Evolutionary conservation across 768 basidiomycete species (phyloP).

Genomic region (Pulveroboletus sp.): DNA sequence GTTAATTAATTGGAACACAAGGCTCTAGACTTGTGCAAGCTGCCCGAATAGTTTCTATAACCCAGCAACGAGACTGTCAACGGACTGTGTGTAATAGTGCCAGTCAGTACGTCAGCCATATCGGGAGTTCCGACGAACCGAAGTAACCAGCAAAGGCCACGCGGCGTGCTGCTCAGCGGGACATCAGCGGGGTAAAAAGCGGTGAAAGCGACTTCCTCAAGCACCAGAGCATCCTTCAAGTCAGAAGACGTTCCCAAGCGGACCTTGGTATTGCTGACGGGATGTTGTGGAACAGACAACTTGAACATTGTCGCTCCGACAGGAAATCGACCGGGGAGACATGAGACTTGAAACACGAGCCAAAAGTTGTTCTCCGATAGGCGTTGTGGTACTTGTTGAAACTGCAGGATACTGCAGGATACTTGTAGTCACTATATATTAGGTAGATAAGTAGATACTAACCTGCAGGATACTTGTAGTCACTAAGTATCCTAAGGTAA

Average conservation of each 20-base stretch:
- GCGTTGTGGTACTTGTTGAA: too few species aligned
- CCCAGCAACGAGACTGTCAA: slow-evolving; percentile 43
- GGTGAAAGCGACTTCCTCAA: slow-evolving; percentile 63
- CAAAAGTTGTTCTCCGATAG: too few species aligned
- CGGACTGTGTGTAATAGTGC: slow-evolving; percentile 28
- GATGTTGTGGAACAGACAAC: slow-evolving; percentile 37
- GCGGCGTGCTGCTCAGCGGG: slow-evolving; percentile 21
- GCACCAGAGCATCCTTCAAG: slow-evolving; percentile 40
- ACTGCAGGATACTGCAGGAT: too few species aligned
- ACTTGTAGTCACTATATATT: too few species aligned
- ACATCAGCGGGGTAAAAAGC: slow-evolving; percentile 59
- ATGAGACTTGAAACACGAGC: slow-evolving; percentile 22
- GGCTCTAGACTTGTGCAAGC: slow-evolving; percentile 1
- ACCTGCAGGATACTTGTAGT: too few species aligned
- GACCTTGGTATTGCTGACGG: slow-evolving; percentile 41
- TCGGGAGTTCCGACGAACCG: slow-evolving; percentile 36
- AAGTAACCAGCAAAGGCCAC: slow-evolving; percentile 53
- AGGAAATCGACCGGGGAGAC: slow-evolving; percentile 44
- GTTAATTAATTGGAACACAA: not conserved
- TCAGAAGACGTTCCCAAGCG: slow-evolving; percentile 20
- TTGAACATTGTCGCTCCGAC: slow-evolving; percentile 59
- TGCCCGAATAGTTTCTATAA: slow-evolving; percentile 47
- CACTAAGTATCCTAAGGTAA: too few species aligned
- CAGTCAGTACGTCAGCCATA: slow-evolving; percentile 1
- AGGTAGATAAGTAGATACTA: too few species aligned